Percentiles rank a stretch among this genome's conserved stretches.
phyloP scores from a whole-genome alignment of 2,329 filamentous ascomycete genomes.

The Phaeosphaeriaceae sp. region DNA sequence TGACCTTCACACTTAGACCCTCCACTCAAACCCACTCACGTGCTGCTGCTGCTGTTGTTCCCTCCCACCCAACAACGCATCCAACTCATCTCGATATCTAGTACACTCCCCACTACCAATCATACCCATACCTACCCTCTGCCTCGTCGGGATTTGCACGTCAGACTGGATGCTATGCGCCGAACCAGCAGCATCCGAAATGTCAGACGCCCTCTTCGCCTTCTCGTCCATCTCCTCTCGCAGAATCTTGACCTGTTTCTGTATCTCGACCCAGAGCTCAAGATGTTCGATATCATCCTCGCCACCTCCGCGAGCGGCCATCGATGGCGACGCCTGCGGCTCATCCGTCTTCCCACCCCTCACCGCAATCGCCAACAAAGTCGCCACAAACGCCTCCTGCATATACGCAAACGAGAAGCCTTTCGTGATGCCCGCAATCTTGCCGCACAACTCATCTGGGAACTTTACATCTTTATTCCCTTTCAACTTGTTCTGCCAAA shows the following conservation, averaged over 20 bases:
- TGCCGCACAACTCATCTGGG: constrained; percentile 49
- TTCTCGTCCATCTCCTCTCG: constrained; percentile 49
- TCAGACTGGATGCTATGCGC: neutral
- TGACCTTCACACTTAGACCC: neutral
- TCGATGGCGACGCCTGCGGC: neutral
- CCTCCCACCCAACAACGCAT: constrained; percentile 27
- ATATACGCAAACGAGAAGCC: constrained; percentile 57
- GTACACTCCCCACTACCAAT: constrained; percentile 1
- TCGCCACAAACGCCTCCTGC: constrained; percentile 53
- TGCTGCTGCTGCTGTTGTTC: neutral
- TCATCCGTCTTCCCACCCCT: constrained; percentile 16
- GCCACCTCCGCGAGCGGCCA: neutral
- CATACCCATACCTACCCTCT: neutral
- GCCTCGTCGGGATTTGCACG: constrained; percentile 7
- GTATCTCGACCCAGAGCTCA: constrained; percentile 51
- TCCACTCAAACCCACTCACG: neutral
- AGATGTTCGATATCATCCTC: constrained; percentile 41
- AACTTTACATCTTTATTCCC: constrained; percentile 49
- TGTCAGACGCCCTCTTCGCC: neutral
- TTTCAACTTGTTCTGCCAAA: constrained; percentile 53
- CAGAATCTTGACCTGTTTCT: constrained; percentile 52
- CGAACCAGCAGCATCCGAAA: no score
- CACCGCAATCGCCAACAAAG: constrained; percentile 47
- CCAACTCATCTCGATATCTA: constrained; percentile 29
- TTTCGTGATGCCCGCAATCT: constrained; percentile 52